Percentiles rank a stretch among this genome's conserved stretches.
These are phyloP conservation scores for Pythium folliculosum DNA, from an alignment of 352 stramenopile genomes.

Conservation along the genomic window DNA sequence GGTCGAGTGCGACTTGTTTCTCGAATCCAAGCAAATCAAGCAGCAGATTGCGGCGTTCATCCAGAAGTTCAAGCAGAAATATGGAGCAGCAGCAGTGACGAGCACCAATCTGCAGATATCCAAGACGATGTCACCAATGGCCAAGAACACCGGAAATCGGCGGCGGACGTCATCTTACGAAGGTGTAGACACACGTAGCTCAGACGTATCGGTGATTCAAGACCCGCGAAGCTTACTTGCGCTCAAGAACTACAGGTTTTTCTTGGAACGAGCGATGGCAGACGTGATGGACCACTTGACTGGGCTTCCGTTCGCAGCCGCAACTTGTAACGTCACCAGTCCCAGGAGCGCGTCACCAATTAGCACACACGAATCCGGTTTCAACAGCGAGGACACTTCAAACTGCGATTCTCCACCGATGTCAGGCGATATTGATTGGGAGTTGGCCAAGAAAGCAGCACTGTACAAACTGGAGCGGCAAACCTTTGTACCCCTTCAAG, in stretches of 20 bases:
- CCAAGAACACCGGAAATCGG: slow-evolving; percentile 9
- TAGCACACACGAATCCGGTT: background rate
- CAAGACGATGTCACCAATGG: slow-evolving; percentile 19
- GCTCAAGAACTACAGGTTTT: slow-evolving; percentile 76
- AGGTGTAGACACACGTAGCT: slow-evolving; percentile 14
- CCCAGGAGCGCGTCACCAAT: slow-evolving; percentile 6
- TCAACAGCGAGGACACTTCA: background rate
- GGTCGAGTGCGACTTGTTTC: slow-evolving; percentile 46
- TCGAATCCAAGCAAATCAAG: slow-evolving; percentile 43
- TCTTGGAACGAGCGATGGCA: slow-evolving; percentile 60
- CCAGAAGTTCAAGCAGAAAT: slow-evolving; percentile 57
- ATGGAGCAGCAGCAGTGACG: slow-evolving; percentile 20
- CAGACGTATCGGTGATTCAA: slow-evolving; percentile 31
- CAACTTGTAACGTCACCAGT: slow-evolving; percentile 28
- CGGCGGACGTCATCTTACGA: slow-evolving; percentile 20
- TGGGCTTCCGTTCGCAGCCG: slow-evolving; percentile 18
- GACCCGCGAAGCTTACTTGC: slow-evolving; percentile 58
- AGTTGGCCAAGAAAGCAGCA: slow-evolving; percentile 44
- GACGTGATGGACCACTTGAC: slow-evolving; percentile 51
- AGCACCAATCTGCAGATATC: slow-evolving; percentile 12
- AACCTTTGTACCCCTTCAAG: slow-evolving; percentile 69
- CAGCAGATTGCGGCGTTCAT: slow-evolving; percentile 48
- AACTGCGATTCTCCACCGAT: slow-evolving; percentile 10
- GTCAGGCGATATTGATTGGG: slow-evolving; percentile 42
- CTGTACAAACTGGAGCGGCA: slow-evolving; percentile 66